Conservation (phyloP, 331 rosid genomes). For the Cydonia oblonga region DNA sequence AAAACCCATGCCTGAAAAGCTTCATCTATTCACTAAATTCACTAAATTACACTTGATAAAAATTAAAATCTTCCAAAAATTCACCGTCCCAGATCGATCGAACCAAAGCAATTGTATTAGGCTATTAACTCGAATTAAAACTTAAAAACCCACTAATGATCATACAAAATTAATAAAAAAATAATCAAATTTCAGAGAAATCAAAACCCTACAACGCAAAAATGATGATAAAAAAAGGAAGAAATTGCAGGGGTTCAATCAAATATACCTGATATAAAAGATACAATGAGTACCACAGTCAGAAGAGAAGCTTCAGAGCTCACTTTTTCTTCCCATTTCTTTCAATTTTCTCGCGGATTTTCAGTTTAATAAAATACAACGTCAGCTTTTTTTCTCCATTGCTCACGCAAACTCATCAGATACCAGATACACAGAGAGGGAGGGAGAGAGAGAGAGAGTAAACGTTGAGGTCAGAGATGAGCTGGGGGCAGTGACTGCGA, state of each 20-base stretch:
- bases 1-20: slow-evolving; percentile 5
- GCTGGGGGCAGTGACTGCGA: slow-evolving; percentile 10
- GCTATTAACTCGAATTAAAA: neutral
- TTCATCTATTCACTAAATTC: neutral
- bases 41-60: slow-evolving; percentile 2
- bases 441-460: slow-evolving; percentile 2
- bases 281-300: neutral
- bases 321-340: slow-evolving; percentile 8
- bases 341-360: slow-evolving; percentile 1
- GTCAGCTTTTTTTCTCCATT: slow-evolving; percentile 16
- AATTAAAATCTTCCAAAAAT: neutral
- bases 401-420: slow-evolving; percentile 13
- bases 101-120: slow-evolving; percentile 6
- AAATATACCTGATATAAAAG: neutral
- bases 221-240: neutral
- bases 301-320: slow-evolving; percentile 10
- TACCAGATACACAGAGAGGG: neutral
- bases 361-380: slow-evolving; percentile 12
- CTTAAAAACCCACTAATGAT: neutral
- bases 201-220: slow-evolving; percentile 6
- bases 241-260: slow-evolving; percentile 17
- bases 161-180: neutral
- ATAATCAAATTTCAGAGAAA: neutral
- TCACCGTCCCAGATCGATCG: slow-evolving; percentile 10
- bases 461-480: slow-evolving; percentile 25